A percentile compares a stretch with the other conserved stretches of the same genome.
phyloP scores from a whole-genome alignment of 75 land plant species.

The Chamaecyparis obtusa region DNA sequence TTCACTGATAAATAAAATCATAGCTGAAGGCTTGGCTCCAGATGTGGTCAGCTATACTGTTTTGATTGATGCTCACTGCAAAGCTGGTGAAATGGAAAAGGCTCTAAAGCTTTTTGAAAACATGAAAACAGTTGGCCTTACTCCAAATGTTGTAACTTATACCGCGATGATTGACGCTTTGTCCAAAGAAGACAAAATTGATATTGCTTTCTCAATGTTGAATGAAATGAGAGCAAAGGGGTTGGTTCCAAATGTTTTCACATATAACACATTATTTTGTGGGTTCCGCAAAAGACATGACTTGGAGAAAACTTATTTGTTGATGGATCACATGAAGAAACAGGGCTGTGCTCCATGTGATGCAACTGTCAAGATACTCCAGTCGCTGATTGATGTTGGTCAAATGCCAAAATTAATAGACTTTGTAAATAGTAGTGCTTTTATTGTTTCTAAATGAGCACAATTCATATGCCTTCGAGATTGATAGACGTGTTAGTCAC shows the following conservation, averaged over 20 bases:
- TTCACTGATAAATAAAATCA: slow-evolving; percentile 36
- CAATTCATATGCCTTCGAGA: not conserved
- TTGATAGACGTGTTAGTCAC: not conserved
- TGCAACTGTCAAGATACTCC: slow-evolving; percentile 32
- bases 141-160: slow-evolving; percentile 22
- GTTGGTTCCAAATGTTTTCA: too few species aligned
- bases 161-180: slow-evolving; percentile 21
- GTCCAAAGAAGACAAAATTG: slow-evolving; percentile 32
- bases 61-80: slow-evolving; percentile 51
- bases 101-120: slow-evolving; percentile 30
- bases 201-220: slow-evolving; percentile 27
- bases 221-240: too few species aligned
- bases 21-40: slow-evolving; percentile 32
- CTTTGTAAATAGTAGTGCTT: not conserved
- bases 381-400: not conserved
- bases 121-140: slow-evolving; percentile 23
- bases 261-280: slow-evolving; percentile 17
- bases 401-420: not conserved
- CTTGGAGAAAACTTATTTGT: slow-evolving; percentile 23
- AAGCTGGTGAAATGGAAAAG: slow-evolving; percentile 10
- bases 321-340: slow-evolving; percentile 58
- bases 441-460: not conserved
- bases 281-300: slow-evolving; percentile 28
- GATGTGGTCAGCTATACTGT: slow-evolving; percentile 65
- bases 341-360: slow-evolving; percentile 49